Conservation (phyloP, 495 filamentous ascomycete genomes). For the Copromyces sp. region DNA sequence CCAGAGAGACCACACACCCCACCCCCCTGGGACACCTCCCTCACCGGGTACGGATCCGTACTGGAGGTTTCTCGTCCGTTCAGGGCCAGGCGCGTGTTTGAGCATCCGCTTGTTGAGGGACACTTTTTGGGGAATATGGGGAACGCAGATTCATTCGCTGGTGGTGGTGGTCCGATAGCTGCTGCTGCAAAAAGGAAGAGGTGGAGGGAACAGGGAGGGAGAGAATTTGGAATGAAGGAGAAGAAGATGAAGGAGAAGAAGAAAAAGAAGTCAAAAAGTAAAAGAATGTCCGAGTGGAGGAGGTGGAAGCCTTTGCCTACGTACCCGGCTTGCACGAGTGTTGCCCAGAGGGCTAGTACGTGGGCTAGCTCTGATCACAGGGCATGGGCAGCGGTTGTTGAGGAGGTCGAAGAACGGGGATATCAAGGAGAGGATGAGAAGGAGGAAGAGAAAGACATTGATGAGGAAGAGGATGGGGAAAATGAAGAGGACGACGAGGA, state of each 20-base stretch:
- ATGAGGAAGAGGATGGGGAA: neutral
- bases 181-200: too few relatives aligned
- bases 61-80: neutral
- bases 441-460: neutral
- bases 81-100: neutral
- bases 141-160: too few relatives aligned
- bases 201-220: neutral
- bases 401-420: neutral
- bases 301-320: neutral
- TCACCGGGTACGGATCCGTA: neutral
- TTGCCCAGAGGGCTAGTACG: neutral
- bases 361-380: neutral
- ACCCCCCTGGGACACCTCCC: neutral
- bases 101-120: neutral
- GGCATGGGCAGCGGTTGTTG: neutral
- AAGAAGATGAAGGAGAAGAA: neutral
- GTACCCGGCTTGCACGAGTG: neutral
- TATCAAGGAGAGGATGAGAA: neutral
- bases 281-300: neutral
- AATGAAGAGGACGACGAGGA: neutral
- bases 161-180: neutral
- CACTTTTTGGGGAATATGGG: neutral
- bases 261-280: neutral
- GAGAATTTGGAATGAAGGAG: neutral
- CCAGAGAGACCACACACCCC: neutral